These are phyloP conservation scores for Ustilago crameri DNA, from an alignment of 1,284 basidiomycete species.

Conservation along the genomic window DNA sequence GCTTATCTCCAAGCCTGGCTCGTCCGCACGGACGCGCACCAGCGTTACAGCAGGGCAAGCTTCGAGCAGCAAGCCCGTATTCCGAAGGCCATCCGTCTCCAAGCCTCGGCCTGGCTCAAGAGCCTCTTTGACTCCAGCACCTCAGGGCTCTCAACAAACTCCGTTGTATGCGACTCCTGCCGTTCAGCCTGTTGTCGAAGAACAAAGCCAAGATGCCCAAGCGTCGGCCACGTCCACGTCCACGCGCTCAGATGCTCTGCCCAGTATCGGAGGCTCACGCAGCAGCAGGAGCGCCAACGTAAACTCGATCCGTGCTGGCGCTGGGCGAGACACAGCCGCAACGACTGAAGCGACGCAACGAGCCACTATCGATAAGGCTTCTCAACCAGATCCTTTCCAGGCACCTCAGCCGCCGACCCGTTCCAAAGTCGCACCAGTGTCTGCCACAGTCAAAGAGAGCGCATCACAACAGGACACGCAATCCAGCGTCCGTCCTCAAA, in stretches of 20 bases:
- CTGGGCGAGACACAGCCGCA: neutral
- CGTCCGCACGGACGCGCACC: conserved; percentile 10
- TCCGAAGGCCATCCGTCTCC: conserved; percentile 35
- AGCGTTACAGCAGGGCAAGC: conserved; percentile 14
- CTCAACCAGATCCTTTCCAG: conserved; percentile 38
- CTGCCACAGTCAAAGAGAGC: conserved; percentile 22
- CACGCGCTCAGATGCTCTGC: conserved; percentile 9
- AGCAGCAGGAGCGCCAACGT: neutral
- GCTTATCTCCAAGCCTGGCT: conserved; percentile 20
- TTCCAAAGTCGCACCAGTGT: conserved; percentile 1
- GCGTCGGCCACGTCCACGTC: neutral
- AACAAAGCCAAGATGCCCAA: neutral
- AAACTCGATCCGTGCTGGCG: conserved; percentile 3
- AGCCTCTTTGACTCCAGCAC: conserved; percentile 37
- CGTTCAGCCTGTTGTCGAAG: neutral
- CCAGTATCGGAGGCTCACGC: conserved; percentile 22
- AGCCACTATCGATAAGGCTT: conserved; percentile 21
- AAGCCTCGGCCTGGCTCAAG: conserved; percentile 42
- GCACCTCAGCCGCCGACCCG: conserved; percentile 7
- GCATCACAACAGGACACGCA: conserved; percentile 25
- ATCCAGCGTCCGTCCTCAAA: neutral
- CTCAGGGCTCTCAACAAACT: conserved; percentile 7
- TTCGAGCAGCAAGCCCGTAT: conserved; percentile 24
- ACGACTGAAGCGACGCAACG: neutral
- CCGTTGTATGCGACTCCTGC: neutral